These are phyloP conservation scores for Cytospora mali DNA, from an alignment of 2,329 filamentous ascomycete genomes.

Conservation along the genomic window DNA sequence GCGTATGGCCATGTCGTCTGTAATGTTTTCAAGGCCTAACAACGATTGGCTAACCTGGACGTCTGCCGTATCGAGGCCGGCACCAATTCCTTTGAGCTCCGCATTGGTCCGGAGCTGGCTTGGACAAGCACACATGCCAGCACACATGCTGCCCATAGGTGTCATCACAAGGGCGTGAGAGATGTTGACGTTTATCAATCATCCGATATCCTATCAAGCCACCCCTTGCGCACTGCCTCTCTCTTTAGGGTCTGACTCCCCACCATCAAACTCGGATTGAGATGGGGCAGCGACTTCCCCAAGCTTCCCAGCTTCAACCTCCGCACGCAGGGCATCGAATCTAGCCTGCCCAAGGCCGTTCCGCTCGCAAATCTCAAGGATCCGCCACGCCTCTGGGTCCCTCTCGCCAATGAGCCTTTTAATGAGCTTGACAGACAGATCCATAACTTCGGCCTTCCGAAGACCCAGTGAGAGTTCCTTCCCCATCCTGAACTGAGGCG, in stretches of 20 bases:
- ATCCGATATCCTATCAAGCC: background rate
- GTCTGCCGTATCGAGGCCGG: too few relatives aligned
- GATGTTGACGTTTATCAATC: too few relatives aligned
- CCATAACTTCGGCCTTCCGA: conserved; percentile 22
- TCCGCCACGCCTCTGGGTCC: conserved; percentile 28
- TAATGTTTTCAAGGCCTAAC: too few relatives aligned
- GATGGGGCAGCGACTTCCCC: background rate
- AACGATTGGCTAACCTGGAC: too few relatives aligned
- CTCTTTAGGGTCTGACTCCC: background rate
- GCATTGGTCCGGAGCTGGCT: too few relatives aligned
- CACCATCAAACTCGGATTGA: background rate
- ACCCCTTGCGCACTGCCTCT: background rate
- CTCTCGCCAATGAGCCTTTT: conserved; percentile 24
- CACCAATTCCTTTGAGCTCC: too few relatives aligned
- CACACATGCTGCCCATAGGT: too few relatives aligned
- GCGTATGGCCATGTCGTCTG: too few relatives aligned
- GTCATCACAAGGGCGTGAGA: too few relatives aligned
- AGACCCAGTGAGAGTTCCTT: conserved; percentile 4
- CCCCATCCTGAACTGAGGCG: conserved; percentile 9
- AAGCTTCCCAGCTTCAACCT: conserved; percentile 22
- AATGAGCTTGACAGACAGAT: conserved; percentile 26
- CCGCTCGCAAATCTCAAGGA: conserved; percentile 22
- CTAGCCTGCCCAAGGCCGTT: conserved; percentile 21
- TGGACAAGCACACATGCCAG: too few relatives aligned
- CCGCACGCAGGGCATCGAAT: conserved; percentile 22